These are phyloP conservation scores for Paulownia fortunei DNA, from an alignment of 257 asterid species.

Conservation along the genomic window DNA sequence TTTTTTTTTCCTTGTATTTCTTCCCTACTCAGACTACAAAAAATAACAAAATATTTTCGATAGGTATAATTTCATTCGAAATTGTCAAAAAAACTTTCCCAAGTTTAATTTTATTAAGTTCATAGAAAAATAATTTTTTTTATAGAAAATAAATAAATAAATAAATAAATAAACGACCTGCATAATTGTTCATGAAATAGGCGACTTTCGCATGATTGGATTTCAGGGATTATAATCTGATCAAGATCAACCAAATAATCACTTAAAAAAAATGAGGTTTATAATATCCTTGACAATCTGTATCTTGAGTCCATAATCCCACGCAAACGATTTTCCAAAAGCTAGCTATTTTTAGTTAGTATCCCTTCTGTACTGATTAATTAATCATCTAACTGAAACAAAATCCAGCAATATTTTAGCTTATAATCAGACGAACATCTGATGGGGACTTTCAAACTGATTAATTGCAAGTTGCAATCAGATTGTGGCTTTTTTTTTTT, in stretches of 20 bases:
- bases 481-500: neutral
- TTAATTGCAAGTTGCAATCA: neutral
- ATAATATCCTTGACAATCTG: slow-evolving; percentile 15
- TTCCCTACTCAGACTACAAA: too few relatives aligned
- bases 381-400: neutral
- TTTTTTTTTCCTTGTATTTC: too few relatives aligned
- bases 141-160: neutral
- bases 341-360: neutral
- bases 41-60: too few relatives aligned
- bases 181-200: slow-evolving; percentile 28
- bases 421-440: neutral
- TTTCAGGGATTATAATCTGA: slow-evolving; percentile 22
- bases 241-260: slow-evolving; percentile 3
- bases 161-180: neutral
- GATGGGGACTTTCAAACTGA: neutral
- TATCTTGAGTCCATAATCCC: slow-evolving; percentile 31
- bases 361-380: neutral
- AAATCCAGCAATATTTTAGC: neutral
- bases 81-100: too few relatives aligned
- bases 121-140: neutral
- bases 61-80: too few relatives aligned
- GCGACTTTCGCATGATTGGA: slow-evolving; percentile 24
- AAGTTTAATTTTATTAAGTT: neutral
- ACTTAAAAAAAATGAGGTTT: neutral
- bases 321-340: slow-evolving; percentile 21